These are phyloP conservation scores for Vigna mungo DNA, from an alignment of 306 rosid genomes.

Conservation along the genomic window DNA sequence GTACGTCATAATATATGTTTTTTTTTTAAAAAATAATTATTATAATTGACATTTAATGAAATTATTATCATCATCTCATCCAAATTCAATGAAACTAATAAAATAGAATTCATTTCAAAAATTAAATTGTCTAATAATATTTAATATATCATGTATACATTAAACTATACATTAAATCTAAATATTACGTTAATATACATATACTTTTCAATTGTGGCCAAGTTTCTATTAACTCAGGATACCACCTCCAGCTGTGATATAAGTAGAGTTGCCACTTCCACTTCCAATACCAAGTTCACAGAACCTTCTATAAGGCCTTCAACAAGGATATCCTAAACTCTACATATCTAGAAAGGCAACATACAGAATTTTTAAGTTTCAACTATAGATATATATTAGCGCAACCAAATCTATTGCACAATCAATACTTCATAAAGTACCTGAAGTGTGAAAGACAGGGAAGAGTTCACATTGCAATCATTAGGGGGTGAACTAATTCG, in stretches of 20 bases:
- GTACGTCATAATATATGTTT: too few species aligned
- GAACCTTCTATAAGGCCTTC: slow-evolving; percentile 95
- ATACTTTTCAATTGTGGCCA: too few species aligned
- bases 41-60: too few species aligned
- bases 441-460: slow-evolving; percentile 95
- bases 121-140: too few species aligned
- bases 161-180: too few species aligned
- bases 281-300: slow-evolving; percentile 99
- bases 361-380: slow-evolving; percentile 43
- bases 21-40: too few species aligned
- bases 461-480: slow-evolving; percentile 97
- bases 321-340: slow-evolving; percentile 88
- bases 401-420: slow-evolving; percentile 29
- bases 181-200: too few species aligned
- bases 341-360: slow-evolving; percentile 77
- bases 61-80: too few species aligned
- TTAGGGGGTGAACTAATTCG: slow-evolving; percentile 94
- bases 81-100: too few species aligned
- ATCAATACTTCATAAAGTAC: slow-evolving; percentile 51
- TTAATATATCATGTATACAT: too few species aligned
- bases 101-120: too few species aligned
- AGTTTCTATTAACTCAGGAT: slow-evolving; percentile 31
- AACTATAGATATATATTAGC: slow-evolving; percentile 34
- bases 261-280: slow-evolving; percentile 68
- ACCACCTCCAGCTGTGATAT: slow-evolving; percentile 91